Evolutionary conservation across 768 basidiomycete genomes (phyloP), one percentile per base, ranked within the genome.

Genomic region (Botryobasidium botryosum): DNA sequence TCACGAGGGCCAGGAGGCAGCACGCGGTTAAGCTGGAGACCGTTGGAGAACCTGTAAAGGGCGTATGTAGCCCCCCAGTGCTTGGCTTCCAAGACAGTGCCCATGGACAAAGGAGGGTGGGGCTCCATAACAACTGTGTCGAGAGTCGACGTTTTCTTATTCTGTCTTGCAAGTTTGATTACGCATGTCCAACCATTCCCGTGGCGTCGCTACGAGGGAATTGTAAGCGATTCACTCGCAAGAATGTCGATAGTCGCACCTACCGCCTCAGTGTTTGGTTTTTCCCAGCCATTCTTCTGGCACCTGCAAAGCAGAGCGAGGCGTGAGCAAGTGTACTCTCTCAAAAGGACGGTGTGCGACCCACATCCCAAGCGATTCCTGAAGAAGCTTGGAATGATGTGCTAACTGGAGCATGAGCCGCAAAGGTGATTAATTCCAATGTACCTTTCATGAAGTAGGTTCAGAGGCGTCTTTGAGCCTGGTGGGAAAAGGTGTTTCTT

Each of bases 41-140:
- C 67, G 60, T 84, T 85, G 59, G 74, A 79, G 54, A 81, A 75
- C 82, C 87, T 76, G 60, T 88, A 83, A 43, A 92, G 62, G 32
- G 83, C 82, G 53, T 83, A 87, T 3, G 79, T 80, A 13, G 87
- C 87, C 31, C 79, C 87, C 78, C 83, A 90, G 56, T 94, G 90
- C 44, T 78, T 80, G 24, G 88, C 87, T 61, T 92, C 85, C 20
- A 78, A 56, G 5, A 76, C 69, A n/a, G 77, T 76, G 2, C 72
- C 67, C 49, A 74, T 66, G 36, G 70, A 62, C 51, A 82, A 72
- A 5, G 77, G 70, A 1, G 83, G 80, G 55, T 79, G 72, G 4
- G 87, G 79, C 49, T 75, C 74, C 50, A 94, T 61, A 37, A 73
- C 68, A 13, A 87, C 77, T 4, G 63, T 69, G 55, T 88, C 83